Conservation (phyloP, 176 grass and related monocot genomes). For the Cenchrus fungigraminus region DNA sequence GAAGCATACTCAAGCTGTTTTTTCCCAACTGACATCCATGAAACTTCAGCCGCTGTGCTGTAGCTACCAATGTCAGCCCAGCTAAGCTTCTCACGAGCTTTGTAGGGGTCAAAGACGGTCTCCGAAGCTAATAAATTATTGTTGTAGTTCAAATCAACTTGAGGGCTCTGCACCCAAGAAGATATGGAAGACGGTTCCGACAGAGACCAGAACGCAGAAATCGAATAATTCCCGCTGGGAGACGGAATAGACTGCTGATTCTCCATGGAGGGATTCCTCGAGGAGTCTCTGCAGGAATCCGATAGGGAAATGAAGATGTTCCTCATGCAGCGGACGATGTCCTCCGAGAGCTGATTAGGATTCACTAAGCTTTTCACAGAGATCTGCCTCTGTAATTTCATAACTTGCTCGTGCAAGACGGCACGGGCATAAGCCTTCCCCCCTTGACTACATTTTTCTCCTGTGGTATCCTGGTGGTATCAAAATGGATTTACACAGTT, state of each 20-base stretch:
- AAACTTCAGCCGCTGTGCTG: conserved; percentile 68
- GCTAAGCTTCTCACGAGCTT: conserved; percentile 74
- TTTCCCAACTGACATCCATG: conserved; percentile 95
- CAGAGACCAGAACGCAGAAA: conserved; percentile 70
- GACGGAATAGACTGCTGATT: conserved; percentile 51
- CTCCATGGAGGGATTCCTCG: conserved; percentile 35
- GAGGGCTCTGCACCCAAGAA: conserved; percentile 82
- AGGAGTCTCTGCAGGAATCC: conserved; percentile 59
- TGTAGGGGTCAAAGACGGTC: conserved; percentile 84
- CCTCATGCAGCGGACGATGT: conserved; percentile 87
- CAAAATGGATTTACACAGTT: conserved; percentile 12
- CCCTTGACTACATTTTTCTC: conserved; percentile 7
- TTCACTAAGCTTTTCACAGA: conserved; percentile 54
- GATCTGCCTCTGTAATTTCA: conserved; percentile 57
- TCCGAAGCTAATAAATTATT: conserved; percentile 67
- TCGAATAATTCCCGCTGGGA: conserved; percentile 67
- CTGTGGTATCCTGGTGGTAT: conserved; percentile 42
- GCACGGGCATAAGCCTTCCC: conserved; percentile 27
- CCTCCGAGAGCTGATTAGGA: conserved; percentile 78
- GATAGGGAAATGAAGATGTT: conserved; percentile 89
- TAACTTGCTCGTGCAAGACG: conserved; percentile 26
- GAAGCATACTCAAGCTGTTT: conserved; percentile 91
- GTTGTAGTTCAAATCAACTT: conserved; percentile 67
- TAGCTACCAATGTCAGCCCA: conserved; percentile 94
- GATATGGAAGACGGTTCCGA: conserved; percentile 65